Evolutionary conservation across 352 stramenopile genomes (phyloP), one percentile per base, ranked within the genome.

Genomic region (Pythium dissimile): DNA sequence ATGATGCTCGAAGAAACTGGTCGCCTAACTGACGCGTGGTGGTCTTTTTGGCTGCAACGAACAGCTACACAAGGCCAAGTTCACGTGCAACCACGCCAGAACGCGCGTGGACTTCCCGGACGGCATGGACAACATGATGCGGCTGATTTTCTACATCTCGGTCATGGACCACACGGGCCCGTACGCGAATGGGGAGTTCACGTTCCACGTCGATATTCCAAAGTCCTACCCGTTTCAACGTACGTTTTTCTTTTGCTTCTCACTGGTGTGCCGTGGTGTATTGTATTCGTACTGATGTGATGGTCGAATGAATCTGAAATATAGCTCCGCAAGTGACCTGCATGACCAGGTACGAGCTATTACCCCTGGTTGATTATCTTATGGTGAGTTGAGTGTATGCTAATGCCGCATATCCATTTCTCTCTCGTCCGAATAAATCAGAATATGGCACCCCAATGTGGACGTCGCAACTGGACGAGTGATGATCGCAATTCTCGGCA

Each of bases 191-290:
- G 85, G 85, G 1, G 82, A 94, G 46, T 94, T 92, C 47, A 89
- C 73, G 13, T 94, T 94, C 60, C 86, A 86, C 49, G 80, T 94
- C 15, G 77, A 92, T 49, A 94, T 94, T 51, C 85, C 85, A 35
- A 90, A 87, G 72, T 89, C 83, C 27, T 94, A 94, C 63, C 85
- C 85, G 0, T 94, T 94, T 55, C 80, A 92, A 48, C 68, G 84
- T 94, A 74, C 54, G 71, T 62, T 18, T 21, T 24, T 18, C 28
- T 62, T 35, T 13, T 60, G 31, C n/a, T 50, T 23, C 15, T 28
- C 12, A 23, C 37, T 9, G 8, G 20, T 55, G 35, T 32, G 26
- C 8, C 7, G 8, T 49, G 24, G 13, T 46, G 8, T 49, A 10
- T 8, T 12, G n/a, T n/a, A n/a, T n/a, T n/a, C n/a, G n/a, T n/a